A percentile compares a stretch with the other conserved stretches of the same genome.
These are phyloP conservation scores for Phytomonas sp. DNA, from an alignment of 208 protist genomes.

Conservation along the genomic window DNA sequence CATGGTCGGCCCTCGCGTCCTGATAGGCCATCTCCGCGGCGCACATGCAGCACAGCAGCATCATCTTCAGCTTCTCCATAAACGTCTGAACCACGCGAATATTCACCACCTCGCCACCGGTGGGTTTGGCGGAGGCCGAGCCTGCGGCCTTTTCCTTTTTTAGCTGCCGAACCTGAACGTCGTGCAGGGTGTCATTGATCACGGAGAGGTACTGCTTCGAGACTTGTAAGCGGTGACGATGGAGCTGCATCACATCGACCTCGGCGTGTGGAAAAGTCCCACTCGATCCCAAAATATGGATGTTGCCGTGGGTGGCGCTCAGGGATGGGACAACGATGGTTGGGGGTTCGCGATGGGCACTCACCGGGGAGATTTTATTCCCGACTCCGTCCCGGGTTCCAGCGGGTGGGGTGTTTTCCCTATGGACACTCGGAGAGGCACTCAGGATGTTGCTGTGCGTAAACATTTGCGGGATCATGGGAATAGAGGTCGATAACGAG, in stretches of 20 bases:
- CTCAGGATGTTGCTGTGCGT: background rate
- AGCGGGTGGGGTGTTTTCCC: background rate
- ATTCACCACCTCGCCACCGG: slow-evolving; percentile 1
- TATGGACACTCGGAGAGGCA: background rate
- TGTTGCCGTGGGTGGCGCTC: background rate
- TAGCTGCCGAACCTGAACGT: slow-evolving; percentile 45
- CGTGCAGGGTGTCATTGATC: slow-evolving; percentile 50
- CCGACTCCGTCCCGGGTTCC: background rate
- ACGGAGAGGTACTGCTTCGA: slow-evolving; percentile 32
- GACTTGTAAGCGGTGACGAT: slow-evolving; percentile 18
- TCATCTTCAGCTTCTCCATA: slow-evolving; percentile 37
- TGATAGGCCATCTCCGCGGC: slow-evolving; percentile 27
- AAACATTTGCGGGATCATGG: background rate
- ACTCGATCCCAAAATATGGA: background rate
- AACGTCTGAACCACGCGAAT: slow-evolving; percentile 12
- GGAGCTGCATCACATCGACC: slow-evolving; percentile 24
- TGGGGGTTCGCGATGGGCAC: background rate
- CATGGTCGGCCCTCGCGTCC: background rate
- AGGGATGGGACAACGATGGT: background rate
- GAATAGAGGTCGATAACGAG: background rate
- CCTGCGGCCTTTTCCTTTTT: slow-evolving; percentile 10
- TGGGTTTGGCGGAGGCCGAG: background rate
- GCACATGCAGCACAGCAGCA: slow-evolving; percentile 34
- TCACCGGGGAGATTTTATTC: background rate
- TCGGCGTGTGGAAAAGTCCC: background rate